Base-by-base conservation (phyloP, 805 yeast species). In the Zygoascus ofunaensis region DNA sequence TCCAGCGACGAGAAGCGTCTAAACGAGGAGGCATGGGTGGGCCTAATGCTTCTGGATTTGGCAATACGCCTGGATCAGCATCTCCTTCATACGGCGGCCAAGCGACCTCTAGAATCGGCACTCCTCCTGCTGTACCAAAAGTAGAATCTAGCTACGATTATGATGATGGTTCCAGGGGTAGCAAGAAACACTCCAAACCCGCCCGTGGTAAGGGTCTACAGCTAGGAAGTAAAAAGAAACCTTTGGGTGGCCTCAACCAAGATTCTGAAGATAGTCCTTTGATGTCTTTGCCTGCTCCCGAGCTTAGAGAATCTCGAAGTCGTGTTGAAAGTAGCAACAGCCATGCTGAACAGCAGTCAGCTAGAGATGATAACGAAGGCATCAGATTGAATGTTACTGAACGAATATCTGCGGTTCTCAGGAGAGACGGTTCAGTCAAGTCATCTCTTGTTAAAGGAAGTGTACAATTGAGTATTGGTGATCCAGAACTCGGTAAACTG, bases 401-500 rank as follows among this genome's bases (percentile, higher is more conserved):
- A 66, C 79, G 80, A 54, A 71, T 87, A 47, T 71, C 79, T 24
- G 92, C 92, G 3, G 80, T 79, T 54, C 72, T 90, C 48, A 68
- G 82, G 10, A 80, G 97, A 59, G 97, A 90, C 54, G 97, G 97
- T 39, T 71, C 60, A 18, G 57, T 63, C 41, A 51, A 56, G 49
- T 42, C 50, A 39, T 77, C 86, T 36, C 96, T 89, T 60, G 75
- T 87, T 47, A 86, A 86, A 64, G 97, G 98, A 63, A 94, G 84
- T 54, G 70, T 90, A 54, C 94, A 87, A 65, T 70, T 92, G 60
- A 80, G 95, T 61, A 79, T 92, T 51, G 87, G 82, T 61, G 76
- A 87, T 56, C 69, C 82, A n/a, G 75, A 72, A 34, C 71, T 80
- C 52, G 79, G 94, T 12, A 74, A 73, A 53, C 75, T 87, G 44